Conservation (phyloP, 192 early-diverging fungal species). For the Oehlia diaphana region DNA sequence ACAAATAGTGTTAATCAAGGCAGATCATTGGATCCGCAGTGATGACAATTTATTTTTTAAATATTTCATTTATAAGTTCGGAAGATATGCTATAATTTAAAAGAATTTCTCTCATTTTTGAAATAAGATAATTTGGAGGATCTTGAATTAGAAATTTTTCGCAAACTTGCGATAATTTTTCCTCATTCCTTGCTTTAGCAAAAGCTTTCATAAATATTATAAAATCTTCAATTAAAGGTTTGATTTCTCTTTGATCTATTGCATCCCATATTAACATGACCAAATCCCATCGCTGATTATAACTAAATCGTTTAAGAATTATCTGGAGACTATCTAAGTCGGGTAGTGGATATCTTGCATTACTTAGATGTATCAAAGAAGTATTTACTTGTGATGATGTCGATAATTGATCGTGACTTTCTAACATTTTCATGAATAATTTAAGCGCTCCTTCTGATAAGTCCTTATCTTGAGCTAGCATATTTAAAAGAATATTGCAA, state of each 20-base stretch:
- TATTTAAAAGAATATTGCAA: slow-evolving; percentile 1
- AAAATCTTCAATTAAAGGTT: background rate
- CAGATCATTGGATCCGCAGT: no score
- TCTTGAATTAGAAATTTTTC: background rate
- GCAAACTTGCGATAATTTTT: background rate
- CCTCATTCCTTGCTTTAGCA: background rate
- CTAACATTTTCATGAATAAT: slow-evolving; percentile 14
- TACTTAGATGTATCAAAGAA: background rate
- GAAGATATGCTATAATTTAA: background rate
- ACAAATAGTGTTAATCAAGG: no score
- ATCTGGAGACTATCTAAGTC: slow-evolving; percentile 5
- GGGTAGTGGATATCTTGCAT: background rate
- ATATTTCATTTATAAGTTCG: background rate
- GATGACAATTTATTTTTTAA: no score
- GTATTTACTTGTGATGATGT: background rate
- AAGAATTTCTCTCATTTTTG: background rate
- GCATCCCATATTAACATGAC: slow-evolving; percentile 11
- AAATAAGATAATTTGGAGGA: background rate
- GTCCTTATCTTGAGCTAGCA: background rate
- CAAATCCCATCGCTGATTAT: background rate
- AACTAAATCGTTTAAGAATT: slow-evolving; percentile 2
- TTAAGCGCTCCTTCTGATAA: background rate
- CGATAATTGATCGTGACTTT: background rate
- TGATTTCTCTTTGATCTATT: background rate
- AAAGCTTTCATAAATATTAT: slow-evolving; percentile 3